Evolutionary conservation across 257 asterid genomes (phyloP).

Genomic region (Thymus mandschuricus): DNA sequence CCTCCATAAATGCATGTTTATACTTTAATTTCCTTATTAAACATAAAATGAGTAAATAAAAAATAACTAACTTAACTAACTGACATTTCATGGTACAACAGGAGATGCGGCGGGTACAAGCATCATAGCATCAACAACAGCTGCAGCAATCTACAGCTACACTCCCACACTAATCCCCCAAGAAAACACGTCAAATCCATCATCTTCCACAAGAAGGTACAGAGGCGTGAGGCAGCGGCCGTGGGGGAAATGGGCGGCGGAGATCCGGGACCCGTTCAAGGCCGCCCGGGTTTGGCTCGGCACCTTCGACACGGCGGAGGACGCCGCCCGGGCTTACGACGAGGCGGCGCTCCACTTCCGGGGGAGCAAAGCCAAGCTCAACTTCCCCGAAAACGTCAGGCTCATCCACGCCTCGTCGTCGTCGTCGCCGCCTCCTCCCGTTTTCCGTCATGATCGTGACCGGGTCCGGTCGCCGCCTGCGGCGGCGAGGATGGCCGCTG

Average conservation of each 20-base stretch:
- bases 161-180: conserved; percentile 32
- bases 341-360: conserved; percentile 63
- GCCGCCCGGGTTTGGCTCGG: conserved; percentile 64
- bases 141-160: conserved; percentile 44
- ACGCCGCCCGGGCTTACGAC: conserved; percentile 61
- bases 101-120: conserved; percentile 27
- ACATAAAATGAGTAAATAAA: no score
- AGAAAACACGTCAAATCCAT: background rate
- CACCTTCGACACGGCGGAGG: conserved; percentile 61
- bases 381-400: conserved; percentile 58
- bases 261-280: conserved; percentile 51
- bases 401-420: conserved; percentile 29
- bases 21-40: no score
- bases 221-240: conserved; percentile 62
- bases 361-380: conserved; percentile 64
- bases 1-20: background rate
- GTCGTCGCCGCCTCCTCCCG: background rate
- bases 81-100: background rate
- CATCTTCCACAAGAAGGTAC: conserved; percentile 34
- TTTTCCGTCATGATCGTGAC: background rate
- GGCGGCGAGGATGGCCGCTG: conserved; percentile 12
- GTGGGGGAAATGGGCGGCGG: conserved; percentile 72
- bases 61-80: background rate
- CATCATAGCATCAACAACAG: conserved; percentile 39
- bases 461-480: background rate